A percentile compares a stretch with the other conserved stretches of the same genome.
Conservation (phyloP, 140 eudicot genomes). For the Cichorium intybus region DNA sequence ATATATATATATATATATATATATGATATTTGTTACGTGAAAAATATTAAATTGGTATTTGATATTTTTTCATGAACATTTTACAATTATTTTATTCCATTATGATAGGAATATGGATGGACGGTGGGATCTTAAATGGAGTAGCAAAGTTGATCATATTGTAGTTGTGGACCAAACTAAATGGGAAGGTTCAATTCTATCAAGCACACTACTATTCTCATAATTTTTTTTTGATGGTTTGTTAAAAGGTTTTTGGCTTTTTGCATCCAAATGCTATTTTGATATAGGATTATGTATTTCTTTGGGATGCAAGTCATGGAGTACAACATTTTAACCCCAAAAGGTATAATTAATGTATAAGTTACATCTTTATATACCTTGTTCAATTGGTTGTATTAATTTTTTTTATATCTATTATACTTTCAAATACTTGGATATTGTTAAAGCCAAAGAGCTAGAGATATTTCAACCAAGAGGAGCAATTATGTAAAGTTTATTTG, state of each 20-base stretch:
- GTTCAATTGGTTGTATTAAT: neutral
- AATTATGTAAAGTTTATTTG: too few species aligned
- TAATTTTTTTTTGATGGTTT: slow-evolving; percentile 87
- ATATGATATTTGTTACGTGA: slow-evolving; percentile 3
- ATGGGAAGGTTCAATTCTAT: too few species aligned
- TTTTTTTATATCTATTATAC: slow-evolving; percentile 9
- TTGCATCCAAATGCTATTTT: slow-evolving; percentile 84
- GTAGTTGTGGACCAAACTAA: slow-evolving; percentile 90
- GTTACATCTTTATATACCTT: neutral
- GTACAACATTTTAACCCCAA: slow-evolving; percentile 78
- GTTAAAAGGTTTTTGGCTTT: slow-evolving; percentile 93
- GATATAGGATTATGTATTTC: slow-evolving; percentile 75
- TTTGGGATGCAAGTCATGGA: slow-evolving; percentile 96
- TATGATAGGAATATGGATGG: slow-evolving; percentile 88
- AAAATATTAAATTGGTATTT: slow-evolving; percentile 16
- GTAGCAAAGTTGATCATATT: slow-evolving; percentile 69
- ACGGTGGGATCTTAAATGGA: slow-evolving; percentile 92
- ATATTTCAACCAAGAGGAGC: slow-evolving; percentile 98
- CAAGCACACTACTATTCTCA: neutral
- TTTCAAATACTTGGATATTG: slow-evolving; percentile 70
- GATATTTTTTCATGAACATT: slow-evolving; percentile 66
- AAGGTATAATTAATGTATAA: slow-evolving; percentile 45
- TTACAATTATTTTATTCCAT: slow-evolving; percentile 80
- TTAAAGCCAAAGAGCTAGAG: slow-evolving; percentile 72
- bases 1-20: too few species aligned